These are phyloP conservation scores for Aristolochia californica DNA, from an alignment of 164 flowering plant genomes.

Conservation along the genomic window DNA sequence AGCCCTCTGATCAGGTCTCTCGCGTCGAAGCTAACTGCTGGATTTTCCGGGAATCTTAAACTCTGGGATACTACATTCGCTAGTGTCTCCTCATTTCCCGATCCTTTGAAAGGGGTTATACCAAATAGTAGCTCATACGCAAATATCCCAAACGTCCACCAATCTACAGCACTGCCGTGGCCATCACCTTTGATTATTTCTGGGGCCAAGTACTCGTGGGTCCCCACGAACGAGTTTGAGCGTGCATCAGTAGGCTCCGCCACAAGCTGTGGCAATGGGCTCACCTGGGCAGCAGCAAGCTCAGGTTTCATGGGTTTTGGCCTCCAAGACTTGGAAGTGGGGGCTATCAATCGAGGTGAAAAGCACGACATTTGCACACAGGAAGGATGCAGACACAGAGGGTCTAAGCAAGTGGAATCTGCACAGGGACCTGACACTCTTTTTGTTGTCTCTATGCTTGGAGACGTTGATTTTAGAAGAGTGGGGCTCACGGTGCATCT, in stretches of 20 bases:
- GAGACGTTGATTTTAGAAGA: constrained; percentile 37
- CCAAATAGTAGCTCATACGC: constrained; percentile 72
- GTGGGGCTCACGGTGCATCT: constrained; percentile 61
- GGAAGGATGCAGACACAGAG: constrained; percentile 71
- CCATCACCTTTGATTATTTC: constrained; percentile 82
- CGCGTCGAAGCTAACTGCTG: constrained; percentile 50
- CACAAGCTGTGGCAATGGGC: constrained; percentile 65
- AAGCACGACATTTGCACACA: constrained; percentile 69
- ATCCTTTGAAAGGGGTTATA: constrained; percentile 76
- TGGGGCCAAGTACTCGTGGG: constrained; percentile 89
- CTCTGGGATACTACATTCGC: constrained; percentile 56
- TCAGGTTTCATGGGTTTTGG: constrained; percentile 43
- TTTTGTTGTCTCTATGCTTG: constrained; percentile 24
- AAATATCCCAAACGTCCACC: constrained; percentile 91
- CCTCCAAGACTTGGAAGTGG: constrained; percentile 38
- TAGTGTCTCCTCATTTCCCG: constrained; percentile 59
- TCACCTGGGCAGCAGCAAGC: constrained; percentile 24
- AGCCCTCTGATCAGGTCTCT: constrained; percentile 58
- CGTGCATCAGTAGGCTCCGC: constrained; percentile 83
- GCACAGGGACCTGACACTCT: constrained; percentile 38
- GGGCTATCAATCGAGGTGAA: constrained; percentile 39
- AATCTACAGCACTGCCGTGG: constrained; percentile 87
- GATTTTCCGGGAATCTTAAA: constrained; percentile 54
- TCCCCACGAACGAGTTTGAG: constrained; percentile 88
- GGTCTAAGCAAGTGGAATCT: constrained; percentile 66